Evolutionary conservation across 2,329 filamentous ascomycete genomes (phyloP), one percentile per base, ranked within the genome.

Genomic region (Cryphonectria nitschkei): DNA sequence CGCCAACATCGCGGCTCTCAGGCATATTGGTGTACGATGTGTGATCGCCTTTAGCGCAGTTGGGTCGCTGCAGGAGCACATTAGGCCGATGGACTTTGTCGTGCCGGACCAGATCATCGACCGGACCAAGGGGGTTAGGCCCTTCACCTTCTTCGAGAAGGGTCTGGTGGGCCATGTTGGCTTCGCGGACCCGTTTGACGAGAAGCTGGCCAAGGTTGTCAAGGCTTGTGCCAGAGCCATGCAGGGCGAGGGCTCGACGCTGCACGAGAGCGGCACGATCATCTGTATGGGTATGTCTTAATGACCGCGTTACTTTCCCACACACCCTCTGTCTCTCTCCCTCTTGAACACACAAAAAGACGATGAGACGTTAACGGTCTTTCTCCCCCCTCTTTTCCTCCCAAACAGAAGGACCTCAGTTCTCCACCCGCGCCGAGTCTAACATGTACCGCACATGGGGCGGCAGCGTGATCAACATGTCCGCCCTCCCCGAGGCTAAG

Each of bases 401-500:
- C 43, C 19, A 46, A 71, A 73, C 76, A 93, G 96, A 99, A 87
- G 96, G 96, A n/a, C 96, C 96, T 29, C 94, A 97, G 77, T 99
- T 99, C 87, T 96, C 92, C 73, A 98, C 96, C 26, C 94, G 96
- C 73, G 95, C 96, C 71, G 96, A 99, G 84, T 96, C 93, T 70
- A 90, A 97, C 82, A 89, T 99, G 84, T 99, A 99, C 87, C 93
- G 96, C 76, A 87, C 89, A 72, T 98, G 94, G 93, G 95, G 95
- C 77, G 95, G 95, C 76, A 92, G 89, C 75, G 93, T 98, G 68
- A 98, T 99, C 86, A 98, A 98, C 88, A 99, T 99, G 96, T 97
- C 93, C 61, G 92, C 92, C 19, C 87, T 99, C 22, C 96, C 96
- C 29, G 96, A 99, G 84, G 93, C 95, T 65, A 99, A 99, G 86